phyloP scores from a whole-genome alignment of 768 basidiomycete genomes.

The Amanita exitialis region DNA sequence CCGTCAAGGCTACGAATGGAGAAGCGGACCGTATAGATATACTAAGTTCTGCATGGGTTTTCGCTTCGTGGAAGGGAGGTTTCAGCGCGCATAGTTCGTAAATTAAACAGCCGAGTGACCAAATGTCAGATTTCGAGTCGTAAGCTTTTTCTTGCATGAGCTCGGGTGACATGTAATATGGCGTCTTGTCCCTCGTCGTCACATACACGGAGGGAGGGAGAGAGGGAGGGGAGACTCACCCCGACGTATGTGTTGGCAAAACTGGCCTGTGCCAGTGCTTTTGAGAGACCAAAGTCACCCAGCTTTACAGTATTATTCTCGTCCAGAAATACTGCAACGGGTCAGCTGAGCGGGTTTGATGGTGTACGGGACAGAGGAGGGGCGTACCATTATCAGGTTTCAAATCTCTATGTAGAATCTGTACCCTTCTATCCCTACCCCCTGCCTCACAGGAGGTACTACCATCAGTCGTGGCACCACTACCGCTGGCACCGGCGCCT shows the following conservation, averaged over 20 bases:
- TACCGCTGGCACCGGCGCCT: conserved; percentile 2
- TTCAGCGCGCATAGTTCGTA: conserved; percentile 93
- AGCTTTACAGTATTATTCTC: conserved; percentile 82
- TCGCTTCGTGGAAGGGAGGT: conserved; percentile 90
- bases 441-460: conserved; percentile 22
- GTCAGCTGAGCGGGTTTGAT: too few species aligned
- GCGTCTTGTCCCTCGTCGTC: conserved; percentile 50
- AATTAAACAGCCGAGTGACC: conserved; percentile 95
- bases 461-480: conserved; percentile 4
- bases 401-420: conserved; percentile 88
- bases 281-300: conserved; percentile 94
- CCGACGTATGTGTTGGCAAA: conserved; percentile 98
- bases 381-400: conserved; percentile 93
- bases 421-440: conserved; percentile 46
- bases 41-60: conserved; percentile 80
- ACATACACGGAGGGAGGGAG: not conserved
- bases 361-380: not conserved
- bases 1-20: not conserved
- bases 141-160: conserved; percentile 96
- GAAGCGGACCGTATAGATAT: conserved; percentile 59
- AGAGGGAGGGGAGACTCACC: conserved; percentile 40
- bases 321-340: conserved; percentile 76
- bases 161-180: conserved; percentile 99
- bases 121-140: conserved; percentile 97
- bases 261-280: conserved; percentile 77